Evolutionary conservation across 441 rosid species (phyloP), one percentile per base, ranked within the genome.

Genomic region (Hypseocharis bilobata): DNA sequence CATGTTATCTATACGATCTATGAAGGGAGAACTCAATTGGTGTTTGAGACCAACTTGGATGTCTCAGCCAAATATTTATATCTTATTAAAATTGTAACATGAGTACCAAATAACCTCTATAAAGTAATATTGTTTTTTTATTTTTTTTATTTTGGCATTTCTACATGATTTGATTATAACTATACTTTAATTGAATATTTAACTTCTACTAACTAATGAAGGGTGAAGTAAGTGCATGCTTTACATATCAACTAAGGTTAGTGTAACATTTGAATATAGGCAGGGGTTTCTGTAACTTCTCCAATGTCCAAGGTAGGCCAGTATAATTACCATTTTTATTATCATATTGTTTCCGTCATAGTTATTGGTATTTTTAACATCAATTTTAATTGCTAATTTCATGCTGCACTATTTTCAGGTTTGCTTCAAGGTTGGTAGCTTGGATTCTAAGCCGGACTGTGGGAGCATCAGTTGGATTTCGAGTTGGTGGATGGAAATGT

Each of bases 401-500:
- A 42, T 67, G 51, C n/a, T 63, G 29, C 64, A 42, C 62, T 66
- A 70, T 70, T 65, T 51, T 6, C 85, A 93, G 99, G 79, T 80
- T 91, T 73, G 85, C 89, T 69, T 86, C 96, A 56, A 86, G 96
- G 77, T 66, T 89, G 80, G 76, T 83, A 71, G 96, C 99, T 14
- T 93, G 84, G 92, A 75, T 89, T 75, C 78, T 91, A 72, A 84
- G 99, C 80, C 81, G 88, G 64, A 76, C 85, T 19, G n/a, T 91
- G 19, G 89, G 96, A 77, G 97, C 85, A 49, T 85, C 92, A 26
- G 83, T 93, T 71, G 82, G 76, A 69, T 88, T 93, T 58, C 91
- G 93, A 23, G 81, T 89, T 78, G 89, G 89, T 27, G 94, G 99
- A 64, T 93, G 97, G 99, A 93, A 91, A 84, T 88, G 93, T 66